Evolutionary conservation across 116 monocot genomes (phyloP).

Genomic region (Iris pallida): DNA sequence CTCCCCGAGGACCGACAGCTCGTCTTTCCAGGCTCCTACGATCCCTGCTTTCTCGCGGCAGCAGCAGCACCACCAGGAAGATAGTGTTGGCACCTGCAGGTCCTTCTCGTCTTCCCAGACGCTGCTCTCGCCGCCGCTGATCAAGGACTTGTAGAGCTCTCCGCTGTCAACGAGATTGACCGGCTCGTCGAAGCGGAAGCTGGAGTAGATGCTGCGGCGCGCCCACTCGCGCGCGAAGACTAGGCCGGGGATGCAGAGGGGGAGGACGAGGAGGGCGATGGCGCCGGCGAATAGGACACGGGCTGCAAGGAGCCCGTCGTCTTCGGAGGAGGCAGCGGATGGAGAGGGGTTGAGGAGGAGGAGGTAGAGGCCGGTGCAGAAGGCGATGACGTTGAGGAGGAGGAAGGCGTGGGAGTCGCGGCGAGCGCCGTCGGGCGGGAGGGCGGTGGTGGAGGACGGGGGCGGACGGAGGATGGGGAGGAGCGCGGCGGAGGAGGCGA

Average conservation of each 20-base stretch:
- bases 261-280: conserved; percentile 41
- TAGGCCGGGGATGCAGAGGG: conserved; percentile 41
- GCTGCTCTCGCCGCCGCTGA: neutral
- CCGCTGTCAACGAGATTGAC: neutral
- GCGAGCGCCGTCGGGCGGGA: conserved; percentile 8
- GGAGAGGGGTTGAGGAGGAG: conserved; percentile 54
- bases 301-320: conserved; percentile 9
- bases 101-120: neutral
- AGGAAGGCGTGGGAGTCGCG: conserved; percentile 47
- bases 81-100: neutral
- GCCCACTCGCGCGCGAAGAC: conserved; percentile 31
- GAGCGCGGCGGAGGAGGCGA: conserved; percentile 31
- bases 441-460: conserved; percentile 12
- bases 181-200: conserved; percentile 8
- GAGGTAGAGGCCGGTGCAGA: conserved; percentile 75
- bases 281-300: conserved; percentile 39
- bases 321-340: conserved; percentile 3
- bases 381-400: conserved; percentile 56
- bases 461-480: conserved; percentile 48
- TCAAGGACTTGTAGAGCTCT: conserved; percentile 17
- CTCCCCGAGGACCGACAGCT: conserved; percentile 34
- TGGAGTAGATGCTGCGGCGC: conserved; percentile 23
- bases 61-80: conserved; percentile 5
- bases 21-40: conserved; percentile 24
- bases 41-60: neutral